phyloP scores from a whole-genome alignment of 1,284 basidiomycete genomes.

The Apiotrichum sp. region DNA sequence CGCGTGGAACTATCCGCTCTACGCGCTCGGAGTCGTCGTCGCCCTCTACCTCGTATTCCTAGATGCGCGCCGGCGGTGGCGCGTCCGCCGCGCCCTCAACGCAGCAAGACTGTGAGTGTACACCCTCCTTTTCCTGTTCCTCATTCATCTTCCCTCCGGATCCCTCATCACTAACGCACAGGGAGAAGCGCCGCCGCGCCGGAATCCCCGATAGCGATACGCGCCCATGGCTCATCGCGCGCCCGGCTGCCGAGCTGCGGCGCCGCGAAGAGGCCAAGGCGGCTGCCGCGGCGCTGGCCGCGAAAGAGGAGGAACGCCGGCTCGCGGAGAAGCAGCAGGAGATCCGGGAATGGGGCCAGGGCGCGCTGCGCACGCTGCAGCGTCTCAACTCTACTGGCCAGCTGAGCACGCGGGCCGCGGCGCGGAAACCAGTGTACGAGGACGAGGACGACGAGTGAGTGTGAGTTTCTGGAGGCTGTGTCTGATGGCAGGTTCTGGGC shows the following conservation, averaged over 20 bases:
- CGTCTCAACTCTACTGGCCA: slow-evolving; percentile 7
- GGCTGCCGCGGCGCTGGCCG: slow-evolving; percentile 1
- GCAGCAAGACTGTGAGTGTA: not conserved
- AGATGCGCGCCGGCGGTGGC: not conserved
- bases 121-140: not conserved
- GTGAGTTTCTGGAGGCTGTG: not conserved
- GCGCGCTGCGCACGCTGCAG: slow-evolving; percentile 6
- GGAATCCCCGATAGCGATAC: slow-evolving; percentile 20
- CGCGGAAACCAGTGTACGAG: not conserved
- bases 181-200: slow-evolving; percentile 18
- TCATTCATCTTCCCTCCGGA: not conserved
- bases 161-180: not conserved
- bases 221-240: slow-evolving; percentile 18
- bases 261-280: slow-evolving; percentile 10
- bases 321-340: slow-evolving; percentile 9
- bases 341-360: slow-evolving; percentile 15
- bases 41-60: not conserved
- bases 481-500: not conserved
- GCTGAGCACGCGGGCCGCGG: not conserved
- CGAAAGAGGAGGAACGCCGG: slow-evolving; percentile 1
- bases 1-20: not conserved
- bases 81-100: not conserved
- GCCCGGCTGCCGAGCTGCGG: slow-evolving; percentile 16
- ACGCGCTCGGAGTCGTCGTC: not conserved
- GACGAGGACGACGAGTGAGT: slow-evolving; percentile 13